A percentile compares a stretch with the other conserved stretches of the same genome.
Evolutionary conservation across 495 filamentous ascomycete genomes (phyloP).

Genomic region (Pyronema omphalodes): DNA sequence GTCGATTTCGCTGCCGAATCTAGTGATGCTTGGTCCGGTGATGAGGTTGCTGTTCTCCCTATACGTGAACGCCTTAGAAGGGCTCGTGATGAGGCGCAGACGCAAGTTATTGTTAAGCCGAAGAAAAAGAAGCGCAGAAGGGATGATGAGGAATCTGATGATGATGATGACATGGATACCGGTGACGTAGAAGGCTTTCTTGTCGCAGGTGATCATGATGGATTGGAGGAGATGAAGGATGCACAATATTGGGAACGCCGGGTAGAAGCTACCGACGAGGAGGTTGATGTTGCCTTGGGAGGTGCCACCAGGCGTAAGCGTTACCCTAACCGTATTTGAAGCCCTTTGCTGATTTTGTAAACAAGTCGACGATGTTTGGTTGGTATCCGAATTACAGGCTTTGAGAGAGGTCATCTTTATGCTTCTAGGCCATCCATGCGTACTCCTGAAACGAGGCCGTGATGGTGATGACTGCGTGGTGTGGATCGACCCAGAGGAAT

Average conservation of each 20-base stretch:
- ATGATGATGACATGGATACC: conserved; percentile 29
- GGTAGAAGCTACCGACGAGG: conserved; percentile 26
- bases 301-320: conserved; percentile 15
- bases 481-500: conserved; percentile 3
- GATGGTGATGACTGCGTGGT: conserved; percentile 25
- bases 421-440: conserved; percentile 62
- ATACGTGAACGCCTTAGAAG: conserved; percentile 2
- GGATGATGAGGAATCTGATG: conserved; percentile 20
- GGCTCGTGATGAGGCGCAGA: conserved; percentile 1
- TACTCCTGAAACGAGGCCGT: conserved; percentile 38
- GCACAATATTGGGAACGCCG: conserved; percentile 20
- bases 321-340: conserved; percentile 8
- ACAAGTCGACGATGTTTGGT: conserved; percentile 27
- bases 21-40: conserved; percentile 34
- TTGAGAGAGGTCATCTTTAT: conserved; percentile 69
- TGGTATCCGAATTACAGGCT: conserved; percentile 52
- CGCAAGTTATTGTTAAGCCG: conserved; percentile 3
- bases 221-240: conserved; percentile 14
- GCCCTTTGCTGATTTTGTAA: conserved; percentile 8
- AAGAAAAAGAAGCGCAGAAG: conserved; percentile 5
- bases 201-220: conserved; percentile 7
- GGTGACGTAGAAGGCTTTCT: conserved; percentile 16
- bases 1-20: conserved; percentile 48
- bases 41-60: conserved; percentile 6
- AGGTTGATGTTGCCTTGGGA: conserved; percentile 28